A percentile compares a stretch with the other conserved stretches of the same genome.
phyloP scores from a whole-genome alignment of 129 eudicot species.

The Calendula officinalis region DNA sequence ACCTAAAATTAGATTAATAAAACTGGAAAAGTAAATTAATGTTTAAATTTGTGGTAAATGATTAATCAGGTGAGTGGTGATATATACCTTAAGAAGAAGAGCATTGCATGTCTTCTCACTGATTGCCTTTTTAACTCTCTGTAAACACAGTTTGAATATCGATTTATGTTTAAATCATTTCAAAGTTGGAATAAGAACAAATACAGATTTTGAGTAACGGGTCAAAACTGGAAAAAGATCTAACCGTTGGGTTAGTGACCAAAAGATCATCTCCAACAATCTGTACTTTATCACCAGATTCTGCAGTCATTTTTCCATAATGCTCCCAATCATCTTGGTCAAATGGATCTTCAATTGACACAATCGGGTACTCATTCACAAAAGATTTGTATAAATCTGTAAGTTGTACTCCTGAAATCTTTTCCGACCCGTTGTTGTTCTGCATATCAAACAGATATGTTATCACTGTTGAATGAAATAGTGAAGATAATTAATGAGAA shows the following conservation, averaged over 20 bases:
- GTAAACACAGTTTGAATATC: slow-evolving; percentile 3
- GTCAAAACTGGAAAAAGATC: background rate
- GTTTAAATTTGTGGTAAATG: background rate
- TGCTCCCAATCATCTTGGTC: slow-evolving; percentile 99
- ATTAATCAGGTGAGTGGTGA: slow-evolving; percentile 11
- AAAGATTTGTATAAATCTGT: slow-evolving; percentile 94
- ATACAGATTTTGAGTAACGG: no score
- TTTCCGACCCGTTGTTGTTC: slow-evolving; percentile 79
- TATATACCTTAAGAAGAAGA: slow-evolving; percentile 40
- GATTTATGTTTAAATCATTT: background rate
- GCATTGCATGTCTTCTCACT: slow-evolving; percentile 35
- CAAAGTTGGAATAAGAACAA: background rate
- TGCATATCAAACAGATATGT: slow-evolving; percentile 32
- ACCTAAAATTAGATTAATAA: slow-evolving; percentile 40
- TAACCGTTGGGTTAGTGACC: slow-evolving; percentile 30
- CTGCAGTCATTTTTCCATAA: slow-evolving; percentile 38
- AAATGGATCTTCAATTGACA: slow-evolving; percentile 96
- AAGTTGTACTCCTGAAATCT: slow-evolving; percentile 83
- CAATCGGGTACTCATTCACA: slow-evolving; percentile 80
- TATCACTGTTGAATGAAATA: background rate
- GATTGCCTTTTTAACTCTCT: slow-evolving; percentile 34
- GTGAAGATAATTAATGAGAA: background rate
- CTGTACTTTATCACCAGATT: slow-evolving; percentile 48
- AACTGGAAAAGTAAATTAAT: background rate
- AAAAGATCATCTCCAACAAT: slow-evolving; percentile 44